Conservation (phyloP, 1,284 basidiomycete species). For the Trametes versicolor region DNA sequence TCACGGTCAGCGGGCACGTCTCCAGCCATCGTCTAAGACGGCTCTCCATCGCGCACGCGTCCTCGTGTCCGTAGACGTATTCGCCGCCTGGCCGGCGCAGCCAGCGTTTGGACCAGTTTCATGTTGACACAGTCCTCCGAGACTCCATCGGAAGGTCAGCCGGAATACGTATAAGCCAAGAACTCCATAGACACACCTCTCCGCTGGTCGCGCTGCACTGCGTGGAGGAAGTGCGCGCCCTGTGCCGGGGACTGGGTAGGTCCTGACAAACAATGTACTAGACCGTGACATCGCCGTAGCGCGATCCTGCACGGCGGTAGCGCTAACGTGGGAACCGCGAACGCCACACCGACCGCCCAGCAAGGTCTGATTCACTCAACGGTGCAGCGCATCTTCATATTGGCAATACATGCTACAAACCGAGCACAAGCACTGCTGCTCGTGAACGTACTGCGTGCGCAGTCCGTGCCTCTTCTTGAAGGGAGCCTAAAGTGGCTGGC, state of each 20-base stretch:
- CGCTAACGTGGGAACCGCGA: conserved; percentile 1
- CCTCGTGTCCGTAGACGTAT: not conserved
- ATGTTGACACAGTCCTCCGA: conserved; percentile 17
- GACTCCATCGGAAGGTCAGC: conserved; percentile 5
- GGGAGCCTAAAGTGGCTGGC: not conserved
- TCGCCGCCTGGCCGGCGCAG: conserved; percentile 6
- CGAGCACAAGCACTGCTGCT: not conserved
- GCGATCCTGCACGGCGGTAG: conserved; percentile 1
- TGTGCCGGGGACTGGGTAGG: not conserved
- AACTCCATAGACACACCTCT: not conserved
- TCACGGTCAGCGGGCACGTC: conserved; percentile 1
- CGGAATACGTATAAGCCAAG: conserved; percentile 1
- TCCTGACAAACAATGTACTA: not conserved
- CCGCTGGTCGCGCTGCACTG: not conserved
- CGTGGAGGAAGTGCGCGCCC: not conserved
- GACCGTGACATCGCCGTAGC: not conserved
- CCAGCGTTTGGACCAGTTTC: conserved; percentile 4
- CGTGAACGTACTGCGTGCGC: not conserved
- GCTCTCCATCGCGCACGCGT: conserved; percentile 7
- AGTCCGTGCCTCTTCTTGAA: not conserved
- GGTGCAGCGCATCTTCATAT: not conserved
- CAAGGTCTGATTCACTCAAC: not conserved
- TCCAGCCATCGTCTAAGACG: not conserved
- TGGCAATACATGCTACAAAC: not conserved
- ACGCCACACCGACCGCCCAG: not conserved